Evolutionary conservation across 2,329 filamentous ascomycete species (phyloP).

Genomic region (Malbranchea cinnamomea): DNA sequence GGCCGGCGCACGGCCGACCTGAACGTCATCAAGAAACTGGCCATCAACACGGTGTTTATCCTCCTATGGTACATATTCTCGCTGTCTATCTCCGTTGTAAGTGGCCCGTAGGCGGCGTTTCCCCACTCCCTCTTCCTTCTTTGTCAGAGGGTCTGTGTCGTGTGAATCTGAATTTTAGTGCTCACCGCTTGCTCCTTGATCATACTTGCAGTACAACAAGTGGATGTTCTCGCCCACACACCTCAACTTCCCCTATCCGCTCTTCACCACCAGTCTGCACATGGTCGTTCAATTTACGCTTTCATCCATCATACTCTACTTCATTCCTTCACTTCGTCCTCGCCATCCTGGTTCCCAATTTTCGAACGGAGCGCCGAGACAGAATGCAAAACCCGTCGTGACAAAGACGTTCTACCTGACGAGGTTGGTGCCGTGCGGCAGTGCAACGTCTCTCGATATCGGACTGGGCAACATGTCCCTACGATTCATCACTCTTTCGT

Average conservation of each 20-base stretch:
- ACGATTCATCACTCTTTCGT: conserved; percentile 91
- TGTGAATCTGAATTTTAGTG: neutral
- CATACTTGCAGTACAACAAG: conserved; percentile 68
- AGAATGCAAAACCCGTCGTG: conserved; percentile 35
- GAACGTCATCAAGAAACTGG: conserved; percentile 51
- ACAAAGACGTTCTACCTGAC: conserved; percentile 71
- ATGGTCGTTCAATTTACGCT: conserved; percentile 90
- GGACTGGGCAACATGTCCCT: conserved; percentile 90
- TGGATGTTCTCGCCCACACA: conserved; percentile 92
- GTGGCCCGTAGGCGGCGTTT: too few species aligned
- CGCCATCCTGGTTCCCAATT: conserved; percentile 15
- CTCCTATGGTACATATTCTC: conserved; percentile 85
- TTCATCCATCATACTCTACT: conserved; percentile 60
- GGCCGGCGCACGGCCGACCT: conserved; percentile 57
- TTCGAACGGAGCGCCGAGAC: conserved; percentile 15
- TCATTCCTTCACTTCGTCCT: conserved; percentile 71
- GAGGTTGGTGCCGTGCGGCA: conserved; percentile 78
- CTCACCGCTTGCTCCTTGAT: neutral
- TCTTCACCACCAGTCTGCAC: conserved; percentile 89
- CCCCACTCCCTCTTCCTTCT: conserved; percentile 2
- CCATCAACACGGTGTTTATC: conserved; percentile 70
- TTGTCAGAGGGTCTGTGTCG: conserved; percentile 7
- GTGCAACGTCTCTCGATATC: conserved; percentile 87
- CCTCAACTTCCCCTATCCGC: conserved; percentile 81
- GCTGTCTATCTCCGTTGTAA: conserved; percentile 76